phyloP scores from a whole-genome alignment of 2,329 filamentous ascomycete genomes.

The Penicillium polonicum region DNA sequence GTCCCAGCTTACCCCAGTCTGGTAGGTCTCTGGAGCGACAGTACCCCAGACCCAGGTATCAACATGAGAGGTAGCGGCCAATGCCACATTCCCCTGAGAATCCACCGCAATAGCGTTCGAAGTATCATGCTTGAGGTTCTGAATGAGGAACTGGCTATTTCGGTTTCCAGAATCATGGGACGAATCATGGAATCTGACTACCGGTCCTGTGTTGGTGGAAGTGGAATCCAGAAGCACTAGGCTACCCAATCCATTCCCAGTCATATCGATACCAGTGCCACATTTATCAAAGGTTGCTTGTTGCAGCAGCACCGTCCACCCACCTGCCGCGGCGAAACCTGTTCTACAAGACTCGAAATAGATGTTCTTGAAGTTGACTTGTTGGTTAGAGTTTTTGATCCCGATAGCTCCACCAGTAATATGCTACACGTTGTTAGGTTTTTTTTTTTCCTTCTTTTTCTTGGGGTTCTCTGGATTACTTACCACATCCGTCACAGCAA shows the following conservation, averaged over 20 bases:
- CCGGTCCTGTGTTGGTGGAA: conserved; percentile 24
- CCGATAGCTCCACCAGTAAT: conserved; percentile 31
- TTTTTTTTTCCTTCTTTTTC: background rate
- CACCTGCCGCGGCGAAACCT: conserved; percentile 43
- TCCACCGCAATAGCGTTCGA: conserved; percentile 32
- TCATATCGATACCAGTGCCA: conserved; percentile 32
- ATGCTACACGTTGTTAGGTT: conserved; percentile 16
- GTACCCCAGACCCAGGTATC: conserved; percentile 39
- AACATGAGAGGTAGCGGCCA: conserved; percentile 19
- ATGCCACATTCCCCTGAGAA: conserved; percentile 20
- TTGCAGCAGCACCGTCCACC: conserved; percentile 30
- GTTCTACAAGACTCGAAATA: conserved; percentile 62
- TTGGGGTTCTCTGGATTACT: background rate
- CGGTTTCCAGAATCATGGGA: conserved; percentile 27
- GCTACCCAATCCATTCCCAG: conserved; percentile 26
- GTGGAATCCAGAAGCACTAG: conserved; percentile 32
- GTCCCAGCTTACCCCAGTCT: conserved; percentile 31
- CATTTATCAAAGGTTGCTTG: conserved; percentile 30
- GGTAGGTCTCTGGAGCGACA: conserved; percentile 29
- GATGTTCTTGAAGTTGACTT: conserved; percentile 46
- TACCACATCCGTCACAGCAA: conserved; percentile 30
- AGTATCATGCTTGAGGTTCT: conserved; percentile 26
- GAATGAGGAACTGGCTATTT: conserved; percentile 32
- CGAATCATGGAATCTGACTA: conserved; percentile 31
- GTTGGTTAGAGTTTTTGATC: conserved; percentile 32